A percentile compares a stretch with the other conserved stretches of the same genome.
Evolutionary conservation across 306 rosid species (phyloP).

Genomic region (Hippophae gyantsensis): DNA sequence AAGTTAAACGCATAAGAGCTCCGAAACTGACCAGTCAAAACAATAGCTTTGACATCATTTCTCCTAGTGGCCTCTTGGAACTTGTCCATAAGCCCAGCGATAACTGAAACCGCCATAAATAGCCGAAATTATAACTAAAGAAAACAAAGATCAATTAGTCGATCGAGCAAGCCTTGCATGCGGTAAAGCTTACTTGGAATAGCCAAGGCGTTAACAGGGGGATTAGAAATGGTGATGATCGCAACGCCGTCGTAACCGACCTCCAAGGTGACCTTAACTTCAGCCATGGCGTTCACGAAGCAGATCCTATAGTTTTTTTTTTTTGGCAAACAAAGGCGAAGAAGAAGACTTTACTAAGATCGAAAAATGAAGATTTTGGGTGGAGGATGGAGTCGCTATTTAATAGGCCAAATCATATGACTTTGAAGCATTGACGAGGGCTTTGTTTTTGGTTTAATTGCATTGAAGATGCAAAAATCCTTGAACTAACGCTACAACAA

Average conservation of each 20-base stretch:
- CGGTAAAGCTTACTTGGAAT: constrained; percentile 35
- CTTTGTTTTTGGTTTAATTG: too few species aligned
- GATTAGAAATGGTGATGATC: constrained; percentile 66
- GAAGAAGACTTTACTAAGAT: neutral
- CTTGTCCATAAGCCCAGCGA: constrained; percentile 54
- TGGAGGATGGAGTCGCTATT: too few species aligned
- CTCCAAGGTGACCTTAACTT: constrained; percentile 58
- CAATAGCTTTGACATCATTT: constrained; percentile 79
- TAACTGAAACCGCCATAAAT: constrained; percentile 33
- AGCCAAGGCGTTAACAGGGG: constrained; percentile 92
- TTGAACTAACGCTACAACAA: too few species aligned
- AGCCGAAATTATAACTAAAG: neutral
- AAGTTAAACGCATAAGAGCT: neutral
- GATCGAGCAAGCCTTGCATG: neutral
- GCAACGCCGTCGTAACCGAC: constrained; percentile 93
- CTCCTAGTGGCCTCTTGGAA: constrained; percentile 67
- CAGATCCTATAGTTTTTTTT: neutral
- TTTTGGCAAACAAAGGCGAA: neutral
- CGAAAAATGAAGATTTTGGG: too few species aligned
- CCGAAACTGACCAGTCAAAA: constrained; percentile 59
- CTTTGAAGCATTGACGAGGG: too few species aligned
- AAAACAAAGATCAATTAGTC: neutral
- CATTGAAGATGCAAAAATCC: too few species aligned
- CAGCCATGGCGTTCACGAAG: constrained; percentile 37
- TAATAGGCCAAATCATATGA: too few species aligned